Evolutionary conservation across 805 yeast species (phyloP), one percentile per base, ranked within the genome.

Genomic region (Hanseniaspora singularis): DNA sequence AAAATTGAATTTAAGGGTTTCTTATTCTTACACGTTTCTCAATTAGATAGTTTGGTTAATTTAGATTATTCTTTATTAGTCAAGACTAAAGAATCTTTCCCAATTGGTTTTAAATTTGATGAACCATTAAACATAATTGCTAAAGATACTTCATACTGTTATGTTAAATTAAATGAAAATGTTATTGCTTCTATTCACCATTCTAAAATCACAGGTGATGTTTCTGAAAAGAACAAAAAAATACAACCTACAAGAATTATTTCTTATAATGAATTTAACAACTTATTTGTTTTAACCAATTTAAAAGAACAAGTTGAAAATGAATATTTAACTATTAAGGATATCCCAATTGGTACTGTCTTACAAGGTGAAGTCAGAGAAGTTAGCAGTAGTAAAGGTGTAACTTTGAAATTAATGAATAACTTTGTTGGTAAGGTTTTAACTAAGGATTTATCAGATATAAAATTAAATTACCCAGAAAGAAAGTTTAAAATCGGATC

Each of bases 401-500:
- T 92, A 26, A 60, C 74, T 27, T 70, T 92, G 26, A 76, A 74
- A 55, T 57, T 86, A 10, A 77, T 79, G 50, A 78, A 76, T 44
- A 71, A 73, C 40, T 83, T 81, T 53, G 78, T 72, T 36, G 98
- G 86, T 4, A 65, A 72, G 52, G 97, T 85, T 24, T 80, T 84
- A 12, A 68, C 76, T 23, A 58, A 66, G 22, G 95, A 89, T 56
- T 74, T 92, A 62, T 79, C 94, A 54, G 99, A 92, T 62, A 72
- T 82, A 49, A 80, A 77, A 59, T 69, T 89, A 52, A 76, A 77
- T 2, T 81, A 89, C 58, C 98, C 98, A 5, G 97, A 92, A 64
- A 75, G 92, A 68, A 85, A 86, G 57, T 89, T 80, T 70, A 84
- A 83, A 63, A 77, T 79, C 37, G 97, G 96, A 10, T 68, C 81